phyloP scores from a whole-genome alignment of 257 asterid genomes.

The Thymus mandschuricus region DNA sequence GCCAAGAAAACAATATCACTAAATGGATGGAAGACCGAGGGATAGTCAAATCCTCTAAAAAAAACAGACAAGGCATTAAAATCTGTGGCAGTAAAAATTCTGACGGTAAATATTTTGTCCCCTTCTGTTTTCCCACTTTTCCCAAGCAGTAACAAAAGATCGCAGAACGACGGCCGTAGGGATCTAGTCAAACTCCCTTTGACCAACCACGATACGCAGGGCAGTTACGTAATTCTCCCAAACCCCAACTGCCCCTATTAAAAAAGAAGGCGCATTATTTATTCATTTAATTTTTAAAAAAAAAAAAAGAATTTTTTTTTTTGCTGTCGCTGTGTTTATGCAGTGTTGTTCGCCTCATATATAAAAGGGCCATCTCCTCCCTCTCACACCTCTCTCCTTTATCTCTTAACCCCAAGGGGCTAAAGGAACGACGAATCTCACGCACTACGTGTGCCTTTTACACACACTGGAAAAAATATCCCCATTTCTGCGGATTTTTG shows the following conservation, averaged over 20 bases:
- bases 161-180: conserved; percentile 42
- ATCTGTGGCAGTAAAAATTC: not conserved
- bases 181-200: conserved; percentile 68
- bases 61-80: not conserved
- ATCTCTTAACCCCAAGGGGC: conserved; percentile 22
- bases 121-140: conserved; percentile 2
- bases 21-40: too few species aligned
- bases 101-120: conserved; percentile 24
- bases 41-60: not conserved
- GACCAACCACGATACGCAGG: conserved; percentile 49
- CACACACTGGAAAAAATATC: conserved; percentile 8
- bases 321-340: conserved; percentile 30
- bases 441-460: not conserved
- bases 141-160: not conserved
- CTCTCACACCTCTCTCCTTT: conserved; percentile 14
- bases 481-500: not conserved
- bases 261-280: too few species aligned
- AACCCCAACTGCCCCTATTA: not conserved
- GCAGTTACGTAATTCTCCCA: conserved; percentile 35
- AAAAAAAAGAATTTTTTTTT: not conserved
- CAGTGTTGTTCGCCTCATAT: conserved; percentile 5
- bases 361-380: conserved; percentile 30
- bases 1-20: too few species aligned
- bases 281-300: too few species aligned
- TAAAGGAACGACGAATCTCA: conserved; percentile 5